Evolutionary conservation across 352 stramenopile species (phyloP).

Genomic region (Globisporangium orthogonon): DNA sequence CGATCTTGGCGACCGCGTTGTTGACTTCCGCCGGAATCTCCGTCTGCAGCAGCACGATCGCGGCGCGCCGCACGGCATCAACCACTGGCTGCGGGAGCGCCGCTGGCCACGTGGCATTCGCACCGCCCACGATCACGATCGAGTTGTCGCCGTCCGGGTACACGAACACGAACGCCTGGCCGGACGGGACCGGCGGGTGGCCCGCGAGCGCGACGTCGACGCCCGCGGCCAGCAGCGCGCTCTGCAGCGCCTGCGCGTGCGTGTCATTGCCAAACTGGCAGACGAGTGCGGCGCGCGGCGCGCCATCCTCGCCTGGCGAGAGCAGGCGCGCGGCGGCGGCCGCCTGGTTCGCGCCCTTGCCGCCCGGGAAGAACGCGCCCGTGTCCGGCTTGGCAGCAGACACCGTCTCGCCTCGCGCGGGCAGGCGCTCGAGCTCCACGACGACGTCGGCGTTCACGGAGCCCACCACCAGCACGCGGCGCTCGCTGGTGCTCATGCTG

Average conservation of each 20-base stretch:
- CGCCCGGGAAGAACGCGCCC: conserved; percentile 57
- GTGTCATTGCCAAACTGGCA: conserved; percentile 75
- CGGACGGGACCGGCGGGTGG: conserved; percentile 41
- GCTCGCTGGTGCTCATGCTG: background rate
- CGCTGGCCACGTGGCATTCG: conserved; percentile 57
- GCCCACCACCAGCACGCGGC: conserved; percentile 60
- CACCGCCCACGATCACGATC: conserved; percentile 78
- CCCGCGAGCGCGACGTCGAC: conserved; percentile 38
- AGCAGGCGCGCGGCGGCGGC: conserved; percentile 46
- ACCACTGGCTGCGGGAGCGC: conserved; percentile 26
- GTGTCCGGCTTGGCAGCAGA: conserved; percentile 45
- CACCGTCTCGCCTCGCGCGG: conserved; percentile 62
- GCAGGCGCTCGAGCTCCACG: conserved; percentile 63
- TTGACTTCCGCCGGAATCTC: conserved; percentile 67
- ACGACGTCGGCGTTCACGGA: conserved; percentile 83
- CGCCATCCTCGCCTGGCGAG: conserved; percentile 6
- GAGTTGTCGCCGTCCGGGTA: conserved; percentile 80
- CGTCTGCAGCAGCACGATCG: conserved; percentile 65
- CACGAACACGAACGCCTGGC: conserved; percentile 80
- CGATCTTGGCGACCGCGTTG: conserved; percentile 35
- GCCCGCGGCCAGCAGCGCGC: conserved; percentile 19
- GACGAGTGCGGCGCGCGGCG: conserved; percentile 31
- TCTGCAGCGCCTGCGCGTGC: conserved; percentile 39
- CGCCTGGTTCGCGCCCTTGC: conserved; percentile 80
- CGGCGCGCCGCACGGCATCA: conserved; percentile 39